These are phyloP conservation scores for Oryza australiensis DNA, from an alignment of 176 grass and related monocot genomes.

Conservation along the genomic window DNA sequence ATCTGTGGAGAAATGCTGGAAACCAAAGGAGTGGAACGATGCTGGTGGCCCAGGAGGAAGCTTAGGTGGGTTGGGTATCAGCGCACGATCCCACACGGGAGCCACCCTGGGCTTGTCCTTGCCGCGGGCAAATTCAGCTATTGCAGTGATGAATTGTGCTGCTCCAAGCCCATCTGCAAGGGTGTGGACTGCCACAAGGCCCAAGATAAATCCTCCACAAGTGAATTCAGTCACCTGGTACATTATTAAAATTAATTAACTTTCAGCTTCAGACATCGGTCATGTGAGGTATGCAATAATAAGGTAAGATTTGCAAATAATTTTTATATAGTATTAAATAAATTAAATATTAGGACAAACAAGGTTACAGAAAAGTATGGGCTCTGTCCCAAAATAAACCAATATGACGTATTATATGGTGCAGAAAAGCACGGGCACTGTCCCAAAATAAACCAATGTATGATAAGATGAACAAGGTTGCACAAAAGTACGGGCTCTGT, in stretches of 20 bases:
- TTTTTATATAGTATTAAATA: too few relatives aligned
- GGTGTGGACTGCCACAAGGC: conserved; percentile 60
- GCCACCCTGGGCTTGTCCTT: conserved; percentile 15
- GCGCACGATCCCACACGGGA: conserved; percentile 42
- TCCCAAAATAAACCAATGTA: too few relatives aligned
- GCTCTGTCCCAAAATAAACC: too few relatives aligned
- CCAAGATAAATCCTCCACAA: conserved; percentile 63
- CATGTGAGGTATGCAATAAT: neutral
- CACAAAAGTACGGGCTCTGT: too few relatives aligned
- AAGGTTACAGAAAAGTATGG: too few relatives aligned
- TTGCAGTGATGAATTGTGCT: conserved; percentile 63
- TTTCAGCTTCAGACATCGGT: neutral
- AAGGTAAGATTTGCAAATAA: neutral
- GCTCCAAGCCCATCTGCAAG: conserved; percentile 63
- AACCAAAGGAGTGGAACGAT: conserved; percentile 41
- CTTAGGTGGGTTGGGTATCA: conserved; percentile 56
- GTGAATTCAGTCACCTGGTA: conserved; percentile 62
- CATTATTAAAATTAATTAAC: neutral
- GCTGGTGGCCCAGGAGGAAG: conserved; percentile 34
- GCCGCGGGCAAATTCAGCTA: conserved; percentile 57
- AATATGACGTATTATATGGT: too few relatives aligned
- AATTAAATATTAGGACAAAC: too few relatives aligned
- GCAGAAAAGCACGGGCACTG: too few relatives aligned
- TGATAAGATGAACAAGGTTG: too few relatives aligned
- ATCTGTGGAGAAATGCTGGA: conserved; percentile 44